Conservation (phyloP, 805 yeast species). For the Nakazawaea wyomingensis region DNA sequence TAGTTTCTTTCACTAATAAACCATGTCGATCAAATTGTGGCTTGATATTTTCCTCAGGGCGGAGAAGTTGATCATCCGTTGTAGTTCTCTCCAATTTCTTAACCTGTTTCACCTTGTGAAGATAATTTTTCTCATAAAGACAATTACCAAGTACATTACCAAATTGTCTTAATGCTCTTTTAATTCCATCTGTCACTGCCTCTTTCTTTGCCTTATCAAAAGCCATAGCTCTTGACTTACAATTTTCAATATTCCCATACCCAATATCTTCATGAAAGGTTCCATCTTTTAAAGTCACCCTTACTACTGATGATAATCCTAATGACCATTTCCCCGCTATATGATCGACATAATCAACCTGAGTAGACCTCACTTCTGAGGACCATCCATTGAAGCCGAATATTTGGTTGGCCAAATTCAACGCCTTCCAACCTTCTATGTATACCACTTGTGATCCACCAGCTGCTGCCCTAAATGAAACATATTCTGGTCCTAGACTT, state of each 20-base stretch:
- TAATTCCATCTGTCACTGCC: conserved; percentile 80
- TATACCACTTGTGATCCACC: conserved; percentile 67
- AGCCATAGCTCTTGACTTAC: conserved; percentile 65
- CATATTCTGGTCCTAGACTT: conserved; percentile 70
- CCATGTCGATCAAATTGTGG: conserved; percentile 14
- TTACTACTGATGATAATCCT: conserved; percentile 67
- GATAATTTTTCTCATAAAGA: conserved; percentile 68
- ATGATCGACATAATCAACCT: conserved; percentile 68
- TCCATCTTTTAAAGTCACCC: conserved; percentile 75
- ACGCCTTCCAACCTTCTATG: conserved; percentile 80
- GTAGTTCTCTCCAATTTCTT: conserved; percentile 25
- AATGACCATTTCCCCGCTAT: conserved; percentile 51
- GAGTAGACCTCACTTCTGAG: conserved; percentile 60
- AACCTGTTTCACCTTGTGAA: conserved; percentile 44
- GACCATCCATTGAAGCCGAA: conserved; percentile 85
- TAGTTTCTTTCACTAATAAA: conserved; percentile 4
- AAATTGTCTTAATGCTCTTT: conserved; percentile 72
- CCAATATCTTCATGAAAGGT: conserved; percentile 78
- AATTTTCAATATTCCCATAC: conserved; percentile 67
- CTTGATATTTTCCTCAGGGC: conserved; percentile 20
- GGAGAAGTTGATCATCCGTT: conserved; percentile 26
- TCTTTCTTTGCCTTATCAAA: conserved; percentile 78
- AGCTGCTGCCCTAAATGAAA: conserved; percentile 71
- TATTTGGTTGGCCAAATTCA: conserved; percentile 72
- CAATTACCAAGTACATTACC: conserved; percentile 81